Conservation (phyloP, 1,284 basidiomycete species). For the Tausonia pullulans region DNA sequence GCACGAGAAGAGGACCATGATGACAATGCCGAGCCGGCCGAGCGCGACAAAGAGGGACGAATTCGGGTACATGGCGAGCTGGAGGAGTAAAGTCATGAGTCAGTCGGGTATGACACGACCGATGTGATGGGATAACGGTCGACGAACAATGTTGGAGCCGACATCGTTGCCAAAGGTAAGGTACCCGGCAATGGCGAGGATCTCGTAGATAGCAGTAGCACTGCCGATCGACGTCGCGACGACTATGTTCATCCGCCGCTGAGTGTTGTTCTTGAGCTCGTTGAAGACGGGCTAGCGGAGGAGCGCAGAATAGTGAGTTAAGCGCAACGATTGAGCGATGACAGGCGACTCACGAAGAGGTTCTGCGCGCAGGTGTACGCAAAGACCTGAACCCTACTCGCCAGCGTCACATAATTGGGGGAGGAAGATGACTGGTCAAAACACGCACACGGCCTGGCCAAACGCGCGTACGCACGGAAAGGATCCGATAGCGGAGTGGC, state of each 20-base stretch:
- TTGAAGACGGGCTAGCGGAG: slow-evolving; percentile 62
- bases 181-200: slow-evolving; percentile 56
- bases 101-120: slow-evolving; percentile 18
- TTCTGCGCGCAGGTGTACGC: slow-evolving; percentile 83
- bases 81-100: slow-evolving; percentile 26
- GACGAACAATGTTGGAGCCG: slow-evolving; percentile 56
- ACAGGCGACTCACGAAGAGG: slow-evolving; percentile 42
- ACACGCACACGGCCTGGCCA: slow-evolving; percentile 11
- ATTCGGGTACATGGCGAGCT: slow-evolving; percentile 80
- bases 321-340: no score
- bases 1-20: slow-evolving; percentile 69
- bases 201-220: slow-evolving; percentile 64
- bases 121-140: no score
- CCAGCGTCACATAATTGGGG: no score
- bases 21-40: slow-evolving; percentile 84
- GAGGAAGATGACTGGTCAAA: neutral
- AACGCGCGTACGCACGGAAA: slow-evolving; percentile 13
- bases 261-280: slow-evolving; percentile 71
- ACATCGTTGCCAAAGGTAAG: slow-evolving; percentile 89
- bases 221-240: slow-evolving; percentile 75
- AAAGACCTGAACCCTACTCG: slow-evolving; percentile 66
- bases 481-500: slow-evolving; percentile 6
- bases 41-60: slow-evolving; percentile 84
- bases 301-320: no score
- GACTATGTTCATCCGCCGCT: slow-evolving; percentile 74